Base-by-base conservation (phyloP, 2,329 filamentous ascomycete genomes). In the Helicocarpus griseus region DNA sequence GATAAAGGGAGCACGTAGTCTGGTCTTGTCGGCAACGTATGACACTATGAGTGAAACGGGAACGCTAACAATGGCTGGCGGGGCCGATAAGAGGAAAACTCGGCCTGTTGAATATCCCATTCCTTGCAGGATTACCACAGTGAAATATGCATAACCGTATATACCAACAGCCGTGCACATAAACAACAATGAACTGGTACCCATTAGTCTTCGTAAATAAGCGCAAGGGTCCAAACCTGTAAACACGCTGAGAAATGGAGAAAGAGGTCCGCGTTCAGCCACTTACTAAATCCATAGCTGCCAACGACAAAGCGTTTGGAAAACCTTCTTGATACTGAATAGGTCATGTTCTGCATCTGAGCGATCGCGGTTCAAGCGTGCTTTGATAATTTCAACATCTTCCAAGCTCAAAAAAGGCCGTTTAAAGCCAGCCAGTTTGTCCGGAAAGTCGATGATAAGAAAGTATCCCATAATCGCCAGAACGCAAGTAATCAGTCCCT, bases 381-480 rank as follows among this genome's bases (percentile, higher is more conserved):
- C 56, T 26, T 65, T 60, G 51, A 66, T 63, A 28, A 67, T 58
- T 17, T 64, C 62, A 7, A 67, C 60, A 63, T 85, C 80, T 5
- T 68, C 66, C 8, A 67, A 59, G 26, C 65, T 69, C 13, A 84
- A 72, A 65, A 84, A 84, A 4, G 62, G 66, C 44, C 60, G 68
- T 4, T 63, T 64, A 36, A 67, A 63, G 3, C 46, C 51, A 45
- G 76, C 70, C 53, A 72, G 71, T 6, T 75, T 76, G 62, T 84
- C 81, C 19, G 81, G 81, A 61, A 84, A 85, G 61, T 83, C 80
- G 53, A 83, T 77, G 9, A 85, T 75, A 11, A 82, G 66, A 69
- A 80, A 77, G 68, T 78, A 83, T 46, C 75, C 70, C 1, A 61
- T 58, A 4, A 76, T 51, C 22, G 71, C 80, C 3, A 83, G 62